Conservation (phyloP, 768 basidiomycete species). For the Saitozyma podzolica region DNA sequence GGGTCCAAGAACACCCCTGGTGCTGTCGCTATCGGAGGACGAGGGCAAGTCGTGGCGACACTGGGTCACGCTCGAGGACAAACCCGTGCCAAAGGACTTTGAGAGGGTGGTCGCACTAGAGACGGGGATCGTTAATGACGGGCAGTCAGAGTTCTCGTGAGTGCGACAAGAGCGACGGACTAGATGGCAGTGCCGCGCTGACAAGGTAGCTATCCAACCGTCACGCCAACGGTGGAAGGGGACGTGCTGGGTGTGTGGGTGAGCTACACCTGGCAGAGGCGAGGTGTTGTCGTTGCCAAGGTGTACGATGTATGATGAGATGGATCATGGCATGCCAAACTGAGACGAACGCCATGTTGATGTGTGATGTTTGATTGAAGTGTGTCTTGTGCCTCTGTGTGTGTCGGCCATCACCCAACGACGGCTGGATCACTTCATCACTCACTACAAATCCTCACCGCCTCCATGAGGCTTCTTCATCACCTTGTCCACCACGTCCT, state of each 20-base stretch:
- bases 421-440: too few relatives aligned
- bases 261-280: constrained; percentile 26
- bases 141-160: constrained; percentile 25
- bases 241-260: constrained; percentile 25
- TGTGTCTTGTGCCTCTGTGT: too few relatives aligned
- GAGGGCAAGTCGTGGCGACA: constrained; percentile 21
- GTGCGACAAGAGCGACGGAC: not conserved
- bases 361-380: too few relatives aligned
- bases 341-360: too few relatives aligned
- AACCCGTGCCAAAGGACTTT: constrained; percentile 10
- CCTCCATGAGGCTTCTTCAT: too few relatives aligned
- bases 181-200: not conserved
- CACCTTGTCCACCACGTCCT: too few relatives aligned
- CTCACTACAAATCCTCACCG: too few relatives aligned
- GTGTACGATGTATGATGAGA: not conserved
- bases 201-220: constrained; percentile 14
- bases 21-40: constrained; percentile 13
- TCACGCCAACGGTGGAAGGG: constrained; percentile 14
- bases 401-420: too few relatives aligned
- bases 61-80: constrained; percentile 26
- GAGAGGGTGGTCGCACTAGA: constrained; percentile 15
- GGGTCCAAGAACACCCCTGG: constrained; percentile 25
- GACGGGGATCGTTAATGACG: constrained; percentile 25
- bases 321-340: too few relatives aligned
- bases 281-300: constrained; percentile 15